phyloP scores from a whole-genome alignment of 1,284 basidiomycete species.

The Trichosporon asahii region DNA sequence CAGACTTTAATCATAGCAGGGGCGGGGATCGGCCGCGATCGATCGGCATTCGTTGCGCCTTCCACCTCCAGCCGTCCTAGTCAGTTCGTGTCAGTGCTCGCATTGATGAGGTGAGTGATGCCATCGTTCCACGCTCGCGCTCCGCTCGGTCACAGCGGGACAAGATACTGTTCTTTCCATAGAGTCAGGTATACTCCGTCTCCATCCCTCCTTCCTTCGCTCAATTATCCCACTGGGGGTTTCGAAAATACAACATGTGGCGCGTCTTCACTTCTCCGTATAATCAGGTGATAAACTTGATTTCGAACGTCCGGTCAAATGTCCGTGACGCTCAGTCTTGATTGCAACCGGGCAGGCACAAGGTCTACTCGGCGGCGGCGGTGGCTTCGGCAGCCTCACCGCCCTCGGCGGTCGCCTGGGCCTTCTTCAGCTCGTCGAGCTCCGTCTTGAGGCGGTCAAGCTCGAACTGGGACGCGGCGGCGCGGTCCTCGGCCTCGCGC shows the following conservation, averaged over 20 bases:
- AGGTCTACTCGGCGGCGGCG: neutral
- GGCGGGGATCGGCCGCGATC: too few relatives aligned
- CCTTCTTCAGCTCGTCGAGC: slow-evolving; percentile 42
- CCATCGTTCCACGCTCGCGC: too few relatives aligned
- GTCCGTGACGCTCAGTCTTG: too few relatives aligned
- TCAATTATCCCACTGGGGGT: neutral
- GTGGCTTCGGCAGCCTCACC: too few relatives aligned
- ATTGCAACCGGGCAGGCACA: neutral
- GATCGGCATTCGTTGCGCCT: too few relatives aligned
- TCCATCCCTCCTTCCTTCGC: neutral
- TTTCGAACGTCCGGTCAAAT: neutral
- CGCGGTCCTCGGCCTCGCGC: slow-evolving; percentile 46
- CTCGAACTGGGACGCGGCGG: slow-evolving; percentile 40
- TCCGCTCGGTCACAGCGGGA: too few relatives aligned
- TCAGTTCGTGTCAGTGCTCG: neutral
- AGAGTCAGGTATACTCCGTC: neutral
- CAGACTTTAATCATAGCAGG: too few relatives aligned
- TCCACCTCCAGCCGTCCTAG: too few relatives aligned
- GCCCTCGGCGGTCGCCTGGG: neutral
- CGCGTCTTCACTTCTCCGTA: neutral
- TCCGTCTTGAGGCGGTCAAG: slow-evolving; percentile 42
- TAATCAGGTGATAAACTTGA: neutral
- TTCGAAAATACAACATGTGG: slow-evolving; percentile 1
- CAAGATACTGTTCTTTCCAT: neutral
- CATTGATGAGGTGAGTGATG: neutral